phyloP scores from a whole-genome alignment of 2,329 filamentous ascomycete genomes.

The Blumeria graminis region DNA sequence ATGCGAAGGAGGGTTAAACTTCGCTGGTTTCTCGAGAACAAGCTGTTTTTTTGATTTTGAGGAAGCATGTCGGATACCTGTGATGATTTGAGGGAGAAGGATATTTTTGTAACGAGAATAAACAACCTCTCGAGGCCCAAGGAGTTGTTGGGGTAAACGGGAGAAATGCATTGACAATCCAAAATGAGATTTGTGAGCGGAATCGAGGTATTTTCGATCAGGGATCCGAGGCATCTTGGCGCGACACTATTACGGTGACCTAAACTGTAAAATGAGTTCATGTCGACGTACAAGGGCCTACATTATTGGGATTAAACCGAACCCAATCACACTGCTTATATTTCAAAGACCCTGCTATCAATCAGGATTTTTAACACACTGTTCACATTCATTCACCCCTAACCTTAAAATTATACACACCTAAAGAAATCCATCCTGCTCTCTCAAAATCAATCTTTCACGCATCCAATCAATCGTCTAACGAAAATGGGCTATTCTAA shows the following conservation, averaged over 20 bases:
- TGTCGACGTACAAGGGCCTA: background rate
- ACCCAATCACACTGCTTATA: background rate
- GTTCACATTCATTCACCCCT: too few species aligned
- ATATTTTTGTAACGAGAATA: too few species aligned
- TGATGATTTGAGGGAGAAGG: background rate
- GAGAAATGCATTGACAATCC: too few species aligned
- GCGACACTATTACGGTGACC: background rate
- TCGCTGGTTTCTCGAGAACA: constrained; percentile 64
- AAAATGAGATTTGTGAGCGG: too few species aligned
- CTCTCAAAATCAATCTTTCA: background rate
- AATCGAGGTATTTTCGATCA: too few species aligned
- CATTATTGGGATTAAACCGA: background rate
- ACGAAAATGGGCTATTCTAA: too few species aligned
- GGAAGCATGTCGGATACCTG: constrained; percentile 14
- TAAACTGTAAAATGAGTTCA: background rate
- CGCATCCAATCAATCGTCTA: too few species aligned
- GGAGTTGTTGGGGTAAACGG: too few species aligned
- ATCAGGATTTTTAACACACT: too few species aligned
- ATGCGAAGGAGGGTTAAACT: constrained; percentile 84
- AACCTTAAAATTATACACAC: too few species aligned
- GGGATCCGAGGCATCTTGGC: background rate
- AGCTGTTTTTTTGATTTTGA: constrained; percentile 25
- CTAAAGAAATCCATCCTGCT: too few species aligned
- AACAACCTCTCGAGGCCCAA: too few species aligned
- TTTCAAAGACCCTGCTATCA: background rate